Evolutionary conservation across 2,329 filamentous ascomycete species (phyloP).

Genomic region (Raffaelea ambrosiae): DNA sequence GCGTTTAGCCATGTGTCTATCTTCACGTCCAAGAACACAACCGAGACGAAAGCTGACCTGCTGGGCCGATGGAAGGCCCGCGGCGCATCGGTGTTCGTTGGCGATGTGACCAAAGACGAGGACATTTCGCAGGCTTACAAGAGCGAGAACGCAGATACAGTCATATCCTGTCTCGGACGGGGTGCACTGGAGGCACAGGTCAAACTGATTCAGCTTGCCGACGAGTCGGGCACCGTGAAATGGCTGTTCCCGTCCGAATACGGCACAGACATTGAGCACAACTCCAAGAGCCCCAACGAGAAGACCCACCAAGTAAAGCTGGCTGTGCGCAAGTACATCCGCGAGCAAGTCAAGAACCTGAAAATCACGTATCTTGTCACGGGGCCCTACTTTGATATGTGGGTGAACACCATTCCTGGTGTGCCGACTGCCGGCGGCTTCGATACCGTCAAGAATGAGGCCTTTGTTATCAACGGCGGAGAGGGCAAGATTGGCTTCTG

Average conservation of each 20-base stretch:
- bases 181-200: slow-evolving; percentile 54
- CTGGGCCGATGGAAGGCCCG: slow-evolving; percentile 31
- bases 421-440: slow-evolving; percentile 44
- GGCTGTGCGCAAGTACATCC: slow-evolving; percentile 54
- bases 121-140: slow-evolving; percentile 49
- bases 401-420: slow-evolving; percentile 33
- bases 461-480: slow-evolving; percentile 54
- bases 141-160: slow-evolving; percentile 49
- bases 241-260: slow-evolving; percentile 64
- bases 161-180: slow-evolving; percentile 57
- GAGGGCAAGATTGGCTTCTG: slow-evolving; percentile 57
- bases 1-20: slow-evolving; percentile 22
- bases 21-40: slow-evolving; percentile 36
- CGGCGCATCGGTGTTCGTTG: slow-evolving; percentile 44
- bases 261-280: slow-evolving; percentile 57
- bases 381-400: slow-evolving; percentile 60
- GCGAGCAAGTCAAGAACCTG: slow-evolving; percentile 42
- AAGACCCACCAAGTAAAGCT: slow-evolving; percentile 63
- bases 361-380: slow-evolving; percentile 62
- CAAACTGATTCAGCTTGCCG: slow-evolving; percentile 51
- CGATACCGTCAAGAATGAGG: slow-evolving; percentile 46
- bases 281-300: slow-evolving; percentile 47
- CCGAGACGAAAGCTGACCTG: slow-evolving; percentile 37
- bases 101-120: slow-evolving; percentile 40
- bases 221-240: slow-evolving; percentile 41